Conservation (phyloP, 495 filamentous ascomycete species). For the Tuber borchii region DNA sequence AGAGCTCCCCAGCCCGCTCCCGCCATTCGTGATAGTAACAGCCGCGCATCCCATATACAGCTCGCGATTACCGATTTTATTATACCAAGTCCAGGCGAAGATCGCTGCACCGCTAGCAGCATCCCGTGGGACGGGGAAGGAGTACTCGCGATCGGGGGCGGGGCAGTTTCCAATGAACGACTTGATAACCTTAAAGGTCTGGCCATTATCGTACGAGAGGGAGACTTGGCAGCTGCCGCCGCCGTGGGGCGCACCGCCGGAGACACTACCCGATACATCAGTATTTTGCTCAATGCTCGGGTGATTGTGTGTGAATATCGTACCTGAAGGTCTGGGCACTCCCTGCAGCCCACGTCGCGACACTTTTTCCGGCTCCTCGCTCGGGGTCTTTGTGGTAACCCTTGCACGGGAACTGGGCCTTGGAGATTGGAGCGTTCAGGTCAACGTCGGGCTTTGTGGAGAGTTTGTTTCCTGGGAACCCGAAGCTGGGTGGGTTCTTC, state of each 20-base stretch:
- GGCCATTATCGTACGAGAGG: conserved; percentile 44
- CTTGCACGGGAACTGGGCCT: conserved; percentile 60
- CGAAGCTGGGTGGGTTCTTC: conserved; percentile 50
- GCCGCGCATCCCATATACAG: conserved; percentile 63
- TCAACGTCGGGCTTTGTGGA: conserved; percentile 51
- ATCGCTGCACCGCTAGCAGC: conserved; percentile 55
- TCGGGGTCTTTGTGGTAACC: conserved; percentile 53
- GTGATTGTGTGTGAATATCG: background rate
- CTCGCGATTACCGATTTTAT: conserved; percentile 61
- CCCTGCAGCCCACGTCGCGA: conserved; percentile 53
- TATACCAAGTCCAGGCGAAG: conserved; percentile 59
- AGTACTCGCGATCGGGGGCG: conserved; percentile 44
- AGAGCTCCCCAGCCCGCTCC: conserved; percentile 15
- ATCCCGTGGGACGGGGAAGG: conserved; percentile 59
- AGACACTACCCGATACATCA: conserved; percentile 36
- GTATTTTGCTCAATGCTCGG: too few relatives aligned
- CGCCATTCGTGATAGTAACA: conserved; percentile 49
- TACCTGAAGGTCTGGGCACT: conserved; percentile 52
- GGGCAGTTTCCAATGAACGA: conserved; percentile 47
- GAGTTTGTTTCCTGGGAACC: conserved; percentile 52
- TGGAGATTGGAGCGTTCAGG: conserved; percentile 54
- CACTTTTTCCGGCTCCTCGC: conserved; percentile 44
- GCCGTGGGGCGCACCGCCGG: conserved; percentile 38
- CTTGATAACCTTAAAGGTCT: conserved; percentile 44
- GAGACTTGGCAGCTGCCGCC: conserved; percentile 48